Evolutionary conservation across 495 filamentous ascomycete species (phyloP), one percentile per base, ranked within the genome.

Genomic region (Penicillium ucsense): DNA sequence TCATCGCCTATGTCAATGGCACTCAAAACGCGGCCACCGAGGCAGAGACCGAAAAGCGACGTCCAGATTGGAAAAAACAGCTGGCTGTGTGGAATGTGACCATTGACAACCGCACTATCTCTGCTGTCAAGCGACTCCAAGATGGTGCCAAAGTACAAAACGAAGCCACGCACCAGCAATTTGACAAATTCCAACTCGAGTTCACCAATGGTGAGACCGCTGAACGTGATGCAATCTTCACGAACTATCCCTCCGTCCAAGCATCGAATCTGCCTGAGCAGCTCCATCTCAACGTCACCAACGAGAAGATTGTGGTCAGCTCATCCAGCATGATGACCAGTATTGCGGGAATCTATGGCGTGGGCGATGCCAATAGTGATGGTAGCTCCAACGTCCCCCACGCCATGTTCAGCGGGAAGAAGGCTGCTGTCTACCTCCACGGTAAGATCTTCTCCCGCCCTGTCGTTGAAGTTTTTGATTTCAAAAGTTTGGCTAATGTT

Each of bases 381-480:
- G 73, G 72, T 31, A 66, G 68, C 35, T 80, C 77, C 8, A 81
- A 80, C 46, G 77, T 82, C 11, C 77, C 78, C 0, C 79, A 82
- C 47, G 79, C 78, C 2, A 71, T 82, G 62, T 82, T 66, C 51
- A 74, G 64, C 30, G 77, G 73, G 2, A 82, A 80, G 68, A 57
- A 73, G 37, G 70, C 77, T 6, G 75, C 72, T 4, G 78, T 80
- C 11, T 79, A 60, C 43, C 38, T 76, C 27, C 78, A 81, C 56
- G 74, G 76, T 80, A 52, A 58, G 73, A 62, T 38, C n/a, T 12
- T 0, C 0, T 41, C 39, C 2, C 8, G 3, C 9, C 10, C 5
- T 3, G 39, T 2, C n/a, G 20, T 20, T 20, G 20, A 20, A 20
- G 2, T 20, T 20, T 20, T 35, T 35, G 4, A 6, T 36, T 7